Base-by-base conservation (phyloP, 495 filamentous ascomycete species). In the Gamarada debralockiae region DNA sequence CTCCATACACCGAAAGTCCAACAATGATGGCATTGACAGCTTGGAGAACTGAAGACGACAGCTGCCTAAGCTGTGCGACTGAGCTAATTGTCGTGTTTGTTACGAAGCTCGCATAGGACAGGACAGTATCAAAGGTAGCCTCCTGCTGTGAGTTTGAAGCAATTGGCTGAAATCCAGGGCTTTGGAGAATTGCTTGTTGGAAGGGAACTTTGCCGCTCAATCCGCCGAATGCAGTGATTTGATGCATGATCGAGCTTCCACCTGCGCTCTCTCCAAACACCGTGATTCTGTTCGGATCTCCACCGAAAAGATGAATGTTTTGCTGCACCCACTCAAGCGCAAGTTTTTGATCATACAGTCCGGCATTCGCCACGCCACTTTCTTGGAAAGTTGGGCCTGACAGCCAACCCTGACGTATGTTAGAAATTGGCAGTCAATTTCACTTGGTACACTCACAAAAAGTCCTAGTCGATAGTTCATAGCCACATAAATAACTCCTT, bases 311-410 rank as follows among this genome's bases (percentile, higher is more conserved):
- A 8, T 57, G 58, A 55, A 80, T 79, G 57, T 80, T 74, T 40
- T 69, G 68, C 46, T 73, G 67, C 41, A 84, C 76, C 87, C 87
- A 90, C 51, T 89, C 65, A 15, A 91, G 70, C 10, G 83, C 86
- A 29, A 84, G 70, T 1, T 78, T 73, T 62, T 90, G 87, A 60
- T 91, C 87, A 22, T 75, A 66, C 3, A 91, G 71, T 0, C 81
- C 87, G 1, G 76, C 76, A 53, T 91, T 92, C 21, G 78, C 72
- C 4, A 67, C 73, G 3, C 84, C 84, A 44, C 74, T 71, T 25
- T 73, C 13, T 45, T 73, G 64, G 46, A 82, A 58, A 14, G 67
- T 66, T 7, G 73, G 69, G 15, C 76, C 77, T 1, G 73, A 68
- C 1, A 84, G 69, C 68, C 76, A 89, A 4, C 86, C 86, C 50